These are phyloP conservation scores for Sherardia arvensis DNA, from an alignment of 257 asterid genomes.

Conservation along the genomic window DNA sequence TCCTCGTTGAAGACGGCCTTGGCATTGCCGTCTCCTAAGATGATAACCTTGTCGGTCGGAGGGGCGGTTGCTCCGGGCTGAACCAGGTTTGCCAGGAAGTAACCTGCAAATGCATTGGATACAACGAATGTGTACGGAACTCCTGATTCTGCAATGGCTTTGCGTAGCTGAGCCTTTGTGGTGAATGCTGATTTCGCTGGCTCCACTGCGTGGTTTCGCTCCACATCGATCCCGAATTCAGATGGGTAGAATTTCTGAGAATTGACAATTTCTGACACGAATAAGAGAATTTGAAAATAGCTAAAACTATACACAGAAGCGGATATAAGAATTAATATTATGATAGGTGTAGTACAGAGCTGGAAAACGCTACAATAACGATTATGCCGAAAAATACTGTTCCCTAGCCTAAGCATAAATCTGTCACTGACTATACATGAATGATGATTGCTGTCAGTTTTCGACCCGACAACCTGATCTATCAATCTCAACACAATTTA, in stretches of 20 bases:
- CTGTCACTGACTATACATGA: no score
- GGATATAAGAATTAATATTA: no score
- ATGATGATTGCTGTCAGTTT: no score
- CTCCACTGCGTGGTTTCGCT: constrained; percentile 44
- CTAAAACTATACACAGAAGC: no score
- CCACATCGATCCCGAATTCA: constrained; percentile 65
- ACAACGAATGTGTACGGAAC: constrained; percentile 50
- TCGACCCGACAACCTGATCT: no score
- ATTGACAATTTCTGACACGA: neutral
- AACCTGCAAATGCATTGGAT: constrained; percentile 49
- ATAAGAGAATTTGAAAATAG: no score
- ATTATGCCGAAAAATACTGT: no score
- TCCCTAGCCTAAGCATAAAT: no score
- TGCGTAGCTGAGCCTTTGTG: constrained; percentile 32
- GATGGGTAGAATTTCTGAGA: constrained; percentile 73
- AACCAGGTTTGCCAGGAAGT: constrained; percentile 33
- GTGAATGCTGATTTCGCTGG: constrained; percentile 43
- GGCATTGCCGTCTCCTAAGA: constrained; percentile 63
- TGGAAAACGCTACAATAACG: no score
- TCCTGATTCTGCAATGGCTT: constrained; percentile 45
- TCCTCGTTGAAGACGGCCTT: constrained; percentile 69
- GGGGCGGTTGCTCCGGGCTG: constrained; percentile 47
- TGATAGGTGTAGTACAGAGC: no score
- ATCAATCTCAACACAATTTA: no score
- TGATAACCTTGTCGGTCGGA: constrained; percentile 23